Base-by-base conservation (phyloP, 139 green algal species). In the Medakamo hakoo region DNA sequence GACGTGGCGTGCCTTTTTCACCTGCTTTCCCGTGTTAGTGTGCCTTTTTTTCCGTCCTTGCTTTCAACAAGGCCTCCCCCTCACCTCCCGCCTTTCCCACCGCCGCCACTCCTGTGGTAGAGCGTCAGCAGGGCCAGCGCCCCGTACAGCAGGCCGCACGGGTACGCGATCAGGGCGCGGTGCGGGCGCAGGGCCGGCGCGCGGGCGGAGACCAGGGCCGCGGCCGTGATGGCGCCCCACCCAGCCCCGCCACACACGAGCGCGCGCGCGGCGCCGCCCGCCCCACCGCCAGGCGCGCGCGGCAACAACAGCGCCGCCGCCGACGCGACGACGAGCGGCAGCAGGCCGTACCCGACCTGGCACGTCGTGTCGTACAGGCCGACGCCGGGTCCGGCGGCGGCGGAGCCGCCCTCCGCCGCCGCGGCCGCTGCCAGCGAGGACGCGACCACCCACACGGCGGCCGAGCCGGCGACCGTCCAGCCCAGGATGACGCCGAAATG, bases 401-500 rank as follows among this genome's bases (percentile, higher is more conserved):
- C 28, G 2, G 49, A 27, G 27, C 68, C 73, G 66, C 23, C 63
- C 3, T 4, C 22, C 3, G 20, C 48, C 4, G 58, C 27, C 24
- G 27, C 69, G 20, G 63, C 59, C 30, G 64, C 65, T 30, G 63
- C 67, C 20, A 86, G 69, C 63, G 60, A 78, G 77, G 32, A 80
- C 63, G 40, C 40, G 23, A 87, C 29, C 49, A 78, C 82, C 80
- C 84, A 96, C 16, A 97, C 49, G 29, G 88, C 66, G 2, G 78
- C 64, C 20, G 76, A 84, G 48, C 80, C 83, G n/a, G 92, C 75
- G 4, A 91, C 82, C 30, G 73, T 88, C 90, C 90, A 96, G 22
- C 90, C 90, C 29, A 97, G 71, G 59, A 96, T 89, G 58, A 96
- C 79, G 18, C 90, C 90, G 77, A 96, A 94, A 69, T 96, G 87